Conservation (phyloP, 2,329 filamentous ascomycete species). For the Neoascochyta sp. region DNA sequence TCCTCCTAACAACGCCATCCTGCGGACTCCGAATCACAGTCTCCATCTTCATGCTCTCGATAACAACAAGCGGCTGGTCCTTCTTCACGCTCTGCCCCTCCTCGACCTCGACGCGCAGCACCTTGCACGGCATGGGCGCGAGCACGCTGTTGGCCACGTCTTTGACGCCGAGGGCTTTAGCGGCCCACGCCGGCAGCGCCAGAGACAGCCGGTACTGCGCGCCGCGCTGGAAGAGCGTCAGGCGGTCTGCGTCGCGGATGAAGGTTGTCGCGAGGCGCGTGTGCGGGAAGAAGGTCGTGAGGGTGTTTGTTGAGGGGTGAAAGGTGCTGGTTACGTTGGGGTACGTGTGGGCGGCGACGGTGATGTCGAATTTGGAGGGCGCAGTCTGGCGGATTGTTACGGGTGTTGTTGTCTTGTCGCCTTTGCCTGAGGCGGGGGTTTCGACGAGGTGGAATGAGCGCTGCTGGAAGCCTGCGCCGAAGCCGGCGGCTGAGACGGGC, state of each 20-base stretch:
- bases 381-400: conserved; percentile 53
- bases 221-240: conserved; percentile 74
- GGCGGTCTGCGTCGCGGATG: conserved; percentile 57
- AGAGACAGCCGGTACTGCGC: conserved; percentile 55
- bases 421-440: conserved; percentile 43
- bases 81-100: conserved; percentile 81
- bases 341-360: conserved; percentile 39
- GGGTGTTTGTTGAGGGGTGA: conserved; percentile 42
- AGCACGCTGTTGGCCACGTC: conserved; percentile 77
- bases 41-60: conserved; percentile 55
- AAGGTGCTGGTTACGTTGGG: conserved; percentile 49
- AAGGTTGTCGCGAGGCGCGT: conserved; percentile 78
- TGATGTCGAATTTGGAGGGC: conserved; percentile 51
- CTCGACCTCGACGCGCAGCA: conserved; percentile 80
- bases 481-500: conserved; percentile 48
- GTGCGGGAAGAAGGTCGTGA: conserved; percentile 76
- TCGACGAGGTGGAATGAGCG: conserved; percentile 58
- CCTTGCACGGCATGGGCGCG: conserved; percentile 97
- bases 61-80: conserved; percentile 79
- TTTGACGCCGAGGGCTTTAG: conserved; percentile 80
- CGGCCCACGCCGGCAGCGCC: conserved; percentile 70
- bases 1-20: conserved; percentile 46
- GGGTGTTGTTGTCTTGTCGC: conserved; percentile 38
- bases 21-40: conserved; percentile 51
- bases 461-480: conserved; percentile 58